Percentiles rank a stretch among this genome's conserved stretches.
phyloP scores from a whole-genome alignment of 192 early-diverging fungal genomes.

The Helicostylum pulchrum region DNA sequence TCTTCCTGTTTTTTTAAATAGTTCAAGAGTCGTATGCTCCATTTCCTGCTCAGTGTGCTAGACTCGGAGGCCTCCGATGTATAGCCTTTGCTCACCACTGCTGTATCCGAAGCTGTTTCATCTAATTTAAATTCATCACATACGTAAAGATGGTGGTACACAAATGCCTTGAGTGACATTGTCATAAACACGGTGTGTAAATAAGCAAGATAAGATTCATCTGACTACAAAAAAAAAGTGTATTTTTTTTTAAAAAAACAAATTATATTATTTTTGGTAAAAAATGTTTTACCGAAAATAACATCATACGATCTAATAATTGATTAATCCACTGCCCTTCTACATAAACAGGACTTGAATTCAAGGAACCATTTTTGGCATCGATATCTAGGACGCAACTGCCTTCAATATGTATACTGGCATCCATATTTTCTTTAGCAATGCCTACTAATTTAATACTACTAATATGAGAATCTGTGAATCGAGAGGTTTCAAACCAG shows the following conservation, averaged over 20 bases:
- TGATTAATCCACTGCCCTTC: constrained; percentile 38
- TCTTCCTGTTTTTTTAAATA: constrained; percentile 26
- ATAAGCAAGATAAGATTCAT: constrained; percentile 31
- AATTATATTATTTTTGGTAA: constrained; percentile 3
- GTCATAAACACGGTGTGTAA: constrained; percentile 34
- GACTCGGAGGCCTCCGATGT: constrained; percentile 10
- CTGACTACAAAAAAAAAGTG: constrained; percentile 10
- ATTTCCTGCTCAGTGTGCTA: constrained; percentile 15
- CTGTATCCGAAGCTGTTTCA: not conserved
- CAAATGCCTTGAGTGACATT: constrained; percentile 34
- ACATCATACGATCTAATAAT: constrained; percentile 12
- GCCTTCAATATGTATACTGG: constrained; percentile 28
- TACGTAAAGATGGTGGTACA: constrained; percentile 29
- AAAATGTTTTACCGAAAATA: constrained; percentile 23
- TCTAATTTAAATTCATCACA: constrained; percentile 22
- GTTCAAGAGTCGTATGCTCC: constrained; percentile 34
- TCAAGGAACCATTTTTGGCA: constrained; percentile 14
- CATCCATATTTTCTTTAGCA: constrained; percentile 23
- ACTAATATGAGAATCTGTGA: constrained; percentile 20
- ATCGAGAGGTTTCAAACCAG: constrained; percentile 21
- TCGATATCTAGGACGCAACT: constrained; percentile 35
- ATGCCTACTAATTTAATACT: constrained; percentile 29
- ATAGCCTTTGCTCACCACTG: constrained; percentile 1
- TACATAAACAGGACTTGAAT: constrained; percentile 32
- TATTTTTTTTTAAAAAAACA: constrained; percentile 1